Conservation (phyloP, 192 early-diverging fungal genomes). For the Linnemannia hyalina region DNA sequence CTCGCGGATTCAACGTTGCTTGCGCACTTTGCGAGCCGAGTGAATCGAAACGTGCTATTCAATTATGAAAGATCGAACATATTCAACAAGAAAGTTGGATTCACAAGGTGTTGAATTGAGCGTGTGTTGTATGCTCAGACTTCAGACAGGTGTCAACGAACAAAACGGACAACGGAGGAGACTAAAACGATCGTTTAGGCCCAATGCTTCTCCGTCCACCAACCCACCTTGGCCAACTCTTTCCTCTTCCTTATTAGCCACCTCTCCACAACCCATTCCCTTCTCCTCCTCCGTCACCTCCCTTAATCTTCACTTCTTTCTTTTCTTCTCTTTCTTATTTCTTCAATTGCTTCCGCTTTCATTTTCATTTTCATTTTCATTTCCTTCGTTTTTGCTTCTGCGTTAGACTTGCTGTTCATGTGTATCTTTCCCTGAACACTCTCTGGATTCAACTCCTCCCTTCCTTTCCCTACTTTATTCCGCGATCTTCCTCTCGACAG, state of each 20-base stretch:
- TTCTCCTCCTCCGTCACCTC: neutral
- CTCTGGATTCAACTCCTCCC: neutral
- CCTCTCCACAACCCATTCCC: neutral
- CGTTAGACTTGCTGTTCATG: neutral
- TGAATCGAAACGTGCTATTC: conserved; percentile 8
- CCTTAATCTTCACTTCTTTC: neutral
- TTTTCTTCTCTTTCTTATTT: neutral
- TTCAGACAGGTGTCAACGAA: neutral
- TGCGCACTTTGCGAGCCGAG: conserved; percentile 6
- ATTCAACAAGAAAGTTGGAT: neutral
- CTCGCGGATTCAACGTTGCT: neutral
- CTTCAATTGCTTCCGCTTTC: neutral
- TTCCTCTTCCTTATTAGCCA: neutral
- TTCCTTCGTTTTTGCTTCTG: neutral
- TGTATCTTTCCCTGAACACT: neutral
- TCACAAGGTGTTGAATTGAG: neutral
- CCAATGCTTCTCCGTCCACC: neutral
- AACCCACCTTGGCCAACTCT: neutral
- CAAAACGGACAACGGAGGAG: neutral
- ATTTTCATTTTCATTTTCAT: neutral
- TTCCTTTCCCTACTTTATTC: neutral
- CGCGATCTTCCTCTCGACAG: neutral
- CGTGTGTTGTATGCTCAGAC: neutral
- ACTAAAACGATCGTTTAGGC: neutral
- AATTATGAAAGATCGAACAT: neutral